Conservation (phyloP, 2,329 filamentous ascomycete species). For the Microdochium nivale region DNA sequence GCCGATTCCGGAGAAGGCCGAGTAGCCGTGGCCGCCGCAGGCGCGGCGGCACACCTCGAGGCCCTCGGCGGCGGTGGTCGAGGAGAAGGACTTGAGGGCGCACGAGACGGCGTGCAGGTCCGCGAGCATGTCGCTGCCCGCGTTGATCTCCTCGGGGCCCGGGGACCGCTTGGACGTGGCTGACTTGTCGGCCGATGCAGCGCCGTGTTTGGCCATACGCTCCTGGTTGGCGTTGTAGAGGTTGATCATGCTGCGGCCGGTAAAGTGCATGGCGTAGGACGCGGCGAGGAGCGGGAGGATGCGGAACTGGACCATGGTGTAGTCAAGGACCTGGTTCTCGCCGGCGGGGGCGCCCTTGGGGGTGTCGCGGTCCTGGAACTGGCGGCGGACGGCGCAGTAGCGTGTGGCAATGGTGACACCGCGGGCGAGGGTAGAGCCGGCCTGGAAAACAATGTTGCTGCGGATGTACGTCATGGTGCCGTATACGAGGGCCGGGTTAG, state of each 20-base stretch:
- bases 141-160: slow-evolving; percentile 58
- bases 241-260: slow-evolving; percentile 66
- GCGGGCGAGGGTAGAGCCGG: slow-evolving; percentile 61
- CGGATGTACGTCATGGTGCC: slow-evolving; percentile 71
- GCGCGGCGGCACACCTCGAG: slow-evolving; percentile 67
- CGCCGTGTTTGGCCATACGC: slow-evolving; percentile 38
- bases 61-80: slow-evolving; percentile 64
- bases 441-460: slow-evolving; percentile 64
- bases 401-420: slow-evolving; percentile 72
- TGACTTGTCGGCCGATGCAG: slow-evolving; percentile 26
- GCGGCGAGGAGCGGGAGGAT: slow-evolving; percentile 64
- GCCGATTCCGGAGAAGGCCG: slow-evolving; percentile 67
- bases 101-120: slow-evolving; percentile 72
- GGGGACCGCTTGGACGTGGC: slow-evolving; percentile 41
- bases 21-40: slow-evolving; percentile 72
- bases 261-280: slow-evolving; percentile 73
- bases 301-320: slow-evolving; percentile 72
- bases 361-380: slow-evolving; percentile 69
- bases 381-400: slow-evolving; percentile 65
- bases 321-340: slow-evolving; percentile 71
- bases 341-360: slow-evolving; percentile 39
- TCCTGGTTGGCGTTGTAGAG: slow-evolving; percentile 66
- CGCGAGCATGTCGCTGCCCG: slow-evolving; percentile 59
- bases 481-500: slow-evolving; percentile 60
- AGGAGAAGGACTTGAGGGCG: slow-evolving; percentile 65